Base-by-base conservation (phyloP, 2,329 filamentous ascomycete genomes). In the Microsporum audouinii region DNA sequence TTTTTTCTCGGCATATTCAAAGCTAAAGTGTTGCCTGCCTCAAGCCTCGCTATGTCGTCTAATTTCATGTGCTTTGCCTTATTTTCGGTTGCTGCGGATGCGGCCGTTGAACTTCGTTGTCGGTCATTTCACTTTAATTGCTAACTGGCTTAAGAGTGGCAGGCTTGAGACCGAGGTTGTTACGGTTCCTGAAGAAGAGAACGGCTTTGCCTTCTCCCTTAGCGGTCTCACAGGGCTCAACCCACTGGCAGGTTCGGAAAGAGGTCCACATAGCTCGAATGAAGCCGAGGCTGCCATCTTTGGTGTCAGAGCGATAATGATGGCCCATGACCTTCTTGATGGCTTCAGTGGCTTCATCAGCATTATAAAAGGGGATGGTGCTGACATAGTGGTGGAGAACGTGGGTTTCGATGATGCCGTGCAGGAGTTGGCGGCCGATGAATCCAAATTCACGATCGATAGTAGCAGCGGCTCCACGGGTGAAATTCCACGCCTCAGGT, bases 401-500 rank as follows among this genome's bases (percentile, higher is more conserved):
- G 78, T 97, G 92, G 57, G 92, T 96, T 82, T 96, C 92, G 75
- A 96, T 87, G 76, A 97, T 96, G 70, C 91, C 92, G 82, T 97
- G 92, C 74, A 96, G 82, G 64, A 97, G 82, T 68, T 88, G 82
- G 69, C 91, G 90, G 63, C 92, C 92, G 71, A 97, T 87, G 81
- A 96, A 96, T 64, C 92, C 92, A 71, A 96, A 95, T 75, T 97
- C 92, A 70, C 92, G 91, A 73, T 97, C 92, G 70, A 97, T 96
- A 64, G 92, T 97, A 62, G 92, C 91, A 62, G 91, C 91, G 62
- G 92, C 92, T 69, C 92, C 92, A 67, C 92, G 91, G 66, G 91
- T 86, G 72, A 91, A 97, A 78, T 88, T 95, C 92, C 92, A 97
- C 70, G 88, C 84, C 65, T 88, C 82, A 63, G 85, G 83, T 61